Conservation (phyloP, 2,329 filamentous ascomycete genomes). For the Venturia pyrina region DNA sequence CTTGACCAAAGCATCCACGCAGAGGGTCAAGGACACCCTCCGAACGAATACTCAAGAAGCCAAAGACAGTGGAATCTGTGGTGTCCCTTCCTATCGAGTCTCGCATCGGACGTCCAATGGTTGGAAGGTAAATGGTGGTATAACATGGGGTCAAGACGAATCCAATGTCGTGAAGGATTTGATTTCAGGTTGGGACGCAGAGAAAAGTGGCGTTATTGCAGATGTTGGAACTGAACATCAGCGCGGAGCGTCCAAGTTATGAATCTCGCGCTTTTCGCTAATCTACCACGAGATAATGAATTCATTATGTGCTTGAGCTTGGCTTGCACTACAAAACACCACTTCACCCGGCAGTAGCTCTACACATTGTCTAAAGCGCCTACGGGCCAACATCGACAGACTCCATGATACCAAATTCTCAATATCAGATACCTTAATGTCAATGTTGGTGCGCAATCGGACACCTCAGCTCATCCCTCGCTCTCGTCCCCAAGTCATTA, state of each 20-base stretch:
- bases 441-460: slow-evolving; percentile 1
- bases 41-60: slow-evolving; percentile 23
- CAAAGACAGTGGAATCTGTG: slow-evolving; percentile 23
- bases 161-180: slow-evolving; percentile 24
- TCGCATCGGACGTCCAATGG: slow-evolving; percentile 13
- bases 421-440: not conserved
- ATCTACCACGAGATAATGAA: not conserved
- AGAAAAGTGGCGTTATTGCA: not conserved
- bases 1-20: slow-evolving; percentile 19
- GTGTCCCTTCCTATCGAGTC: slow-evolving; percentile 25
- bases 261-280: not conserved
- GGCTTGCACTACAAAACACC: not conserved
- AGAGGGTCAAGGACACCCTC: slow-evolving; percentile 19
- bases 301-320: no score
- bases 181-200: slow-evolving; percentile 23
- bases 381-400: not conserved
- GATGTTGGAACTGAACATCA: not conserved
- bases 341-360: not conserved
- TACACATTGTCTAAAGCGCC: not conserved
- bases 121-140: slow-evolving; percentile 18
- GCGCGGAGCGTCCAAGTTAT: not conserved
- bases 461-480: slow-evolving; percentile 1
- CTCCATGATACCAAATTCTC: not conserved
- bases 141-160: slow-evolving; percentile 27
- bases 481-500: not conserved